Evolutionary conservation across 345 rosid species (phyloP), one percentile per base, ranked within the genome.

Genomic region (Gossypium bickii): DNA sequence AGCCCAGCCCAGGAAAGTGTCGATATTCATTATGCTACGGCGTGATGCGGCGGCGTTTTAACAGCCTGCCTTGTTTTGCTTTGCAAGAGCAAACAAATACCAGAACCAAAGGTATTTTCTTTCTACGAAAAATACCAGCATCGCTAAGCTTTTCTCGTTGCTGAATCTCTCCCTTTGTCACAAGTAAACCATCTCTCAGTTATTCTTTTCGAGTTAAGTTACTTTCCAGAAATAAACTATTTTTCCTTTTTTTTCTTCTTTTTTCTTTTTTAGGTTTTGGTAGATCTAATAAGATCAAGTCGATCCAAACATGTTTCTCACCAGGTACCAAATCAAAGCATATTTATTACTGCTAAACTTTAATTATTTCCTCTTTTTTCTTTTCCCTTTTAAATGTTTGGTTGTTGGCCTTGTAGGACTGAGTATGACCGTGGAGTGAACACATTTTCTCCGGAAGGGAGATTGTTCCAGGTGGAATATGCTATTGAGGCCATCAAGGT

Each of bases 401-500:
- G 3, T 15, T 67, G 6, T 81, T 64, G 11, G 29, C 77, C 11
- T 74, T 57, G 9, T 76, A 95, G 99, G 91, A 95, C 97, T 15
- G 99, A 95, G 94, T 95, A 95, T 80, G 99, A 95, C 75, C 86
- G 99, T 84, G 98, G 99, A 76, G 99, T 95, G 48, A 95, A 95
- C 89, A 95, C 99, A 63, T 95, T 95, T 79, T 95, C 99, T 75
- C 98, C 99, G 0, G 98, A 95, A 82, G 99, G 99, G 15, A 79
- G 99, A 77, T 80, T 95, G 61, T 93, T 95, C 82, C 99, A 95
- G 78, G 99, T 95, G 10, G 99, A 95, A 75, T 95, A 95, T 81
- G 99, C 99, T 38, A 93, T 95, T 78, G 98, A 95, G 85, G 98
- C 99, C 74, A 93, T 95, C 84, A 95, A 93, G 97, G 99, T 95